Base-by-base conservation (phyloP, 352 stramenopile species). In the Pythium dissimile region DNA sequence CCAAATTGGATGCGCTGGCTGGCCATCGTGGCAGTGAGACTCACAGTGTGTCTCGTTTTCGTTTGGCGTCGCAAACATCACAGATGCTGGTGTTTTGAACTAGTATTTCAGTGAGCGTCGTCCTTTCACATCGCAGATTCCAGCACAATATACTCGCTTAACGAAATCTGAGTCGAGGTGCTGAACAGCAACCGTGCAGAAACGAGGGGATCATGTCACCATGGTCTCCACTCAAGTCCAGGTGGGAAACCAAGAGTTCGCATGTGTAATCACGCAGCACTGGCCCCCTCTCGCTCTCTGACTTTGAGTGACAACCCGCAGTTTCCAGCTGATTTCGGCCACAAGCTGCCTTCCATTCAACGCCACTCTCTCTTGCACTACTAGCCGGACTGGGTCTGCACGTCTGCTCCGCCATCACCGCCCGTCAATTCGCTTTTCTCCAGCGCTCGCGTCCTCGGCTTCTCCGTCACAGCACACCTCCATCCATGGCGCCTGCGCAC, bases 311-410 rank as follows among this genome's bases (percentile, higher is more conserved):
- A 47, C 39, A 21, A 47, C 15, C 18, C n/a, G 13, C 38, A 45
- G 18, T 28, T n/a, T 27, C 39, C 39, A 47, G 39, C 39, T 47
- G 39, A 28, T 47, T 16, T 47, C 18, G 35, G 3, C 2, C 49
- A 35, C 37, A 21, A 21, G 48, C 49, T 48, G 26, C 49, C 49
- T 46, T 48, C 37, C 49, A 58, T 49, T 58, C 51, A 58, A 27
- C 37, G 31, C 38, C 16, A 6, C 39, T 56, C 48, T 44, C 48
- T 56, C 48, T 56, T 41, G 45, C 45, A 53, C 42, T 41, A 16
- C 21, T 23, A 3, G 21, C 7, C 16, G 37, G 8, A 10, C 16
- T 5, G 37, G 12, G 41, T 34, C 41, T 10, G 10, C 41, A n/a
- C 32, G 28, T 53, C 45, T 13, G 12, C 31, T 30, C 44, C 44